Percentiles rank a stretch among this genome's conserved stretches.
Evolutionary conservation across 768 basidiomycete species (phyloP).

Genomic region (Pleurotus platypus): DNA sequence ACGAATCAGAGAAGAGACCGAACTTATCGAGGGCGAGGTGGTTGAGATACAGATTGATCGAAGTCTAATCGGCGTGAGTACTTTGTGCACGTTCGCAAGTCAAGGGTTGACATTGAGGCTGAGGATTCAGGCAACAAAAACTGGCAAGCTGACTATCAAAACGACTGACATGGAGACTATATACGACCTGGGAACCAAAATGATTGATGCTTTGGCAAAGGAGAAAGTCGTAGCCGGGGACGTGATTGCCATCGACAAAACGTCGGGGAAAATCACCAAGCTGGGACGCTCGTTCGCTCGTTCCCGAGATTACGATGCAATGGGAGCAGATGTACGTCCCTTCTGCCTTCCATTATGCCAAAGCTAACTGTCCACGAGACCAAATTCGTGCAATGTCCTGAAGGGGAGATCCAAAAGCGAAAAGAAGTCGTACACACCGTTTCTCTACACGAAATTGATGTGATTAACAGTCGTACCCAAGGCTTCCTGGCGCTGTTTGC

Average conservation of each 20-base stretch:
- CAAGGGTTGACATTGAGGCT: too few relatives aligned
- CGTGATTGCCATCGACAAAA: conserved; percentile 95
- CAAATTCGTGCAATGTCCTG: conserved; percentile 96
- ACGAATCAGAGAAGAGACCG: conserved; percentile 95
- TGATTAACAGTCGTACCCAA: conserved; percentile 98
- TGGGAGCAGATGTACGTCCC: conserved; percentile 91
- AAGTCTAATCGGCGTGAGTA: conserved; percentile 85
- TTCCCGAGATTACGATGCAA: conserved; percentile 96
- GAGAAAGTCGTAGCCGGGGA: conserved; percentile 96
- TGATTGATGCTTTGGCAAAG: conserved; percentile 97
- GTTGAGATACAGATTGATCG: conserved; percentile 99
- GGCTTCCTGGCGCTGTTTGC: conserved; percentile 94
- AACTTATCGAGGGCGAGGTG: conserved; percentile 96
- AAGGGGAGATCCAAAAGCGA: conserved; percentile 96
- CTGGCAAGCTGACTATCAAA: conserved; percentile 95
- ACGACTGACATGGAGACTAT: conserved; percentile 99
- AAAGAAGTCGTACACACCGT: conserved; percentile 98
- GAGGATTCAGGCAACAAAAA: conserved; percentile 83
- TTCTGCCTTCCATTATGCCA: conserved; percentile 5
- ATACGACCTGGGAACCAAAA: conserved; percentile 97
- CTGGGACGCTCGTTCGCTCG: conserved; percentile 95
- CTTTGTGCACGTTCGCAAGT: neutral
- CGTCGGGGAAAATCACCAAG: conserved; percentile 94
- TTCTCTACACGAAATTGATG: conserved; percentile 97
- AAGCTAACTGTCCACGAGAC: conserved; percentile 51